Evolutionary conservation across 257 asterid genomes (phyloP), one percentile per base, ranked within the genome.

Genomic region (Ilex asprella): DNA sequence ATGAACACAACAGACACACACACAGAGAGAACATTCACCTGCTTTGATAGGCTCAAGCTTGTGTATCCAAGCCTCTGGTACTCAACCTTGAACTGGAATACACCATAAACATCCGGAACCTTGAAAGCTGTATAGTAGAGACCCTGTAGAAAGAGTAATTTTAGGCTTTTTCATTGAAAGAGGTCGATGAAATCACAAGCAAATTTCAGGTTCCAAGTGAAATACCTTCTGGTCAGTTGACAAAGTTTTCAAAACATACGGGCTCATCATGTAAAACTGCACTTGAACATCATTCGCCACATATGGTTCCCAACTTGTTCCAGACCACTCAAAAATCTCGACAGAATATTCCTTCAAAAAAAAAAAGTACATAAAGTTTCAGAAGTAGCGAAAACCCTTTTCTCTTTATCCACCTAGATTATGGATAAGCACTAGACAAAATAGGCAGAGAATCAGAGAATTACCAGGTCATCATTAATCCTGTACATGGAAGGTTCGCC

Each of bases 211-310:
- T 12, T 7, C 31, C 39, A 46, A 59, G 31, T 46, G n/a, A 46
- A 56, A 35, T 74, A 88, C 96, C 96, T 86, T 80, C 74, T 75
- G 61, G 74, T 88, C 60, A 29, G 94, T 84, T 15, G 88, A 80
- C 84, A 86, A 69, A n/a, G 89, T 86, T 80, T 83, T 88, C 88
- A 88, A 73, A 75, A 88, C 83, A 30, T 88, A 88, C 30, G 96
- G 95, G 68, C 96, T 88, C 96, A 88, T 88, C 96, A 88, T 83
- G 81, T 83, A 88, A 74, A 88, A 86, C 81, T 88, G 96, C 59
- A 88, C 82, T 75, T 88, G 96, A 41, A 86, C 86, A 16, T 86
- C 95, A 60, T 88, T 68, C 59, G 92, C 79, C 52, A 88, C 85
- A 74, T 83, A 79, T 49, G 96, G 95, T 61, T 76, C 86, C 96